These are phyloP conservation scores for Davidsoniella eucalypti DNA, from an alignment of 2,329 filamentous ascomycete species.

Conservation along the genomic window DNA sequence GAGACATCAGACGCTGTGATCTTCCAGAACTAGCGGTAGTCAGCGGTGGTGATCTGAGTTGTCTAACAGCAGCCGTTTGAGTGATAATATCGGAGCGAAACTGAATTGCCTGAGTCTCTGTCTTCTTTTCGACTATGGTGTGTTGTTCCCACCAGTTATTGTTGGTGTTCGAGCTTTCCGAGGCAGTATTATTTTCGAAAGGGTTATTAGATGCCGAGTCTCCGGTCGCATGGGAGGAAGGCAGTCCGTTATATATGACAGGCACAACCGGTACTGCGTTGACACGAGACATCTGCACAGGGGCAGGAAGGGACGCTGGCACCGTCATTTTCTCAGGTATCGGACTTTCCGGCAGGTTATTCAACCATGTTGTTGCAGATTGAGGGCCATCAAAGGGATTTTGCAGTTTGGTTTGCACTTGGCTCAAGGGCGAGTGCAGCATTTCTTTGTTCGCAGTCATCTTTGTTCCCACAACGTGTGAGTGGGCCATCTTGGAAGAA, in stretches of 20 bases:
- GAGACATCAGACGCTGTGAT: conserved; percentile 4
- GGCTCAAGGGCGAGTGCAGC: not conserved
- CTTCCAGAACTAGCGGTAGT: not conserved
- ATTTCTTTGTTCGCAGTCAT: conserved; percentile 6
- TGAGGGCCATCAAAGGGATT: conserved; percentile 1
- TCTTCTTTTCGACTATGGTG: conserved; percentile 5
- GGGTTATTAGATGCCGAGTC: too few species aligned
- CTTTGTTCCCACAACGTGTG: not conserved
- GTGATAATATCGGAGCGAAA: not conserved
- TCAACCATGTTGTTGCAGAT: conserved; percentile 8
- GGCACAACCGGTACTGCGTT: conserved; percentile 7
- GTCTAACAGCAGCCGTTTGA: not conserved
- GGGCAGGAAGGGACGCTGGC: not conserved
- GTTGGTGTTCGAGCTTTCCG: not conserved
- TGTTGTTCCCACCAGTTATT: conserved; percentile 8
- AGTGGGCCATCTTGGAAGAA: not conserved
- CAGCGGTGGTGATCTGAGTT: not conserved
- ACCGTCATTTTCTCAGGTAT: conserved; percentile 7
- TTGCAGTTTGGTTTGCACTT: not conserved
- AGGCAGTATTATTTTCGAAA: too few species aligned
- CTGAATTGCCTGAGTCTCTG: not conserved
- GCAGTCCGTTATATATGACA: not conserved
- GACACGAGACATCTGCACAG: conserved; percentile 1
- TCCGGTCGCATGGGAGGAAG: too few species aligned
- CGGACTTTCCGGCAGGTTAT: conserved; percentile 10